Evolutionary conservation across 257 asterid species (phyloP).

Genomic region (Hygrophila difformis): DNA sequence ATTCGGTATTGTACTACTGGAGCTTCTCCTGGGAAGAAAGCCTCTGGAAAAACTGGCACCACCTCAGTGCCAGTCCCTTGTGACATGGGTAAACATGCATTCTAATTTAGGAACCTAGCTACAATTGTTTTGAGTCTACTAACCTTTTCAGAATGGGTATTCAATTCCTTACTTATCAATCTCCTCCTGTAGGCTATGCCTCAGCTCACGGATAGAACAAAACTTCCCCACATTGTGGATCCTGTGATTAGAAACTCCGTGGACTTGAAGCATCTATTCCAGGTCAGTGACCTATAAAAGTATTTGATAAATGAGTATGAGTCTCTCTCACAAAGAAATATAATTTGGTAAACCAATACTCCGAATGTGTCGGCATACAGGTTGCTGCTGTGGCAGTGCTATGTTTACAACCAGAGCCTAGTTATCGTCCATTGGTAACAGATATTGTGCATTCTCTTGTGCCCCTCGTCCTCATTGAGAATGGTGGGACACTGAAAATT

Average conservation of each 20-base stretch:
- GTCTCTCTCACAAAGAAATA: too few relatives aligned
- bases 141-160: constrained; percentile 1
- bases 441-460: constrained; percentile 71
- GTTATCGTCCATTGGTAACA: constrained; percentile 72
- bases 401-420: constrained; percentile 73
- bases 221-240: constrained; percentile 63
- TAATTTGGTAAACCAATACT: too few relatives aligned
- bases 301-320: too few relatives aligned
- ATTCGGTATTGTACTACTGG: constrained; percentile 69
- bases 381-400: constrained; percentile 83
- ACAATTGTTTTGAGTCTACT: too few relatives aligned
- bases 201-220: constrained; percentile 65
- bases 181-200: constrained; percentile 84
- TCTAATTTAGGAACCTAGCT: not conserved
- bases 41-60: constrained; percentile 55
- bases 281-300: constrained; percentile 27
- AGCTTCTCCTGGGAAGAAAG: constrained; percentile 63
- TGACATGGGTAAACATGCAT: constrained; percentile 49
- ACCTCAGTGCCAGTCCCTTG: constrained; percentile 54
- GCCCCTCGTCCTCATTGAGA: constrained; percentile 64
- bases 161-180: not conserved
- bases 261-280: constrained; percentile 62
- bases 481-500: constrained; percentile 70
- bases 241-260: constrained; percentile 47
- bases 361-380: constrained; percentile 17